Percentiles rank a stretch among this genome's conserved stretches.
Conservation (phyloP, 148 eudicot species). For the Selenicereus undatus region DNA sequence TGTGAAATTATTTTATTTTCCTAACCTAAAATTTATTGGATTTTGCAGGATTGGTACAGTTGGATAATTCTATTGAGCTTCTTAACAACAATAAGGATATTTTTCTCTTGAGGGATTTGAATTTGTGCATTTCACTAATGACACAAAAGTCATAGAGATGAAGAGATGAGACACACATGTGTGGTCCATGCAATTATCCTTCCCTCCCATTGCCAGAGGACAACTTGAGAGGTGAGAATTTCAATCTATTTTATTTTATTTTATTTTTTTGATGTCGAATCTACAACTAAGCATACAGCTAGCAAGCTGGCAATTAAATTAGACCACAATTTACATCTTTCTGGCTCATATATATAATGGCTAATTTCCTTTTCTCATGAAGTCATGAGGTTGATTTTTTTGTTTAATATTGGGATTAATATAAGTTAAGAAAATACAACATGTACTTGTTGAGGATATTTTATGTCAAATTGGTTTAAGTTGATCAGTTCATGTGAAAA, state of each 20-base stretch:
- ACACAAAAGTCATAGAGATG: background rate
- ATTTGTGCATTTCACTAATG: slow-evolving; percentile 6
- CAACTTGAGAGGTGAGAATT: slow-evolving; percentile 23
- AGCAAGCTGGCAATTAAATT: background rate
- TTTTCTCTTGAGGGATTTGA: slow-evolving; percentile 19
- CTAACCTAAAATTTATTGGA: too few species aligned
- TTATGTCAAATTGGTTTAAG: too few species aligned
- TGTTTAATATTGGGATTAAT: too few species aligned
- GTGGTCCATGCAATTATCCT: slow-evolving; percentile 19
- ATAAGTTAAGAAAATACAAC: too few species aligned
- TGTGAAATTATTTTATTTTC: background rate
- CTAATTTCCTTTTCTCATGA: background rate
- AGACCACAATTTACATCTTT: background rate
- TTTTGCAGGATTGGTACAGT: slow-evolving; percentile 42
- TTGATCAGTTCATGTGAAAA: too few species aligned
- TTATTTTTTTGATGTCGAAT: background rate
- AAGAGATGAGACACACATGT: background rate
- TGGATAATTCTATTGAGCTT: slow-evolving; percentile 27
- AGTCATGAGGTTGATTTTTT: background rate
- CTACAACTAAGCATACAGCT: background rate
- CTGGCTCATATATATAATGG: too few species aligned
- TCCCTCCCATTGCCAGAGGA: slow-evolving; percentile 17
- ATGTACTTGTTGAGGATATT: too few species aligned
- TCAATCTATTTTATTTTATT: background rate
- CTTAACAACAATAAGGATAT: slow-evolving; percentile 20